Base-by-base conservation (phyloP, 495 filamentous ascomycete species). In the Hyaloscypha finlandica region DNA sequence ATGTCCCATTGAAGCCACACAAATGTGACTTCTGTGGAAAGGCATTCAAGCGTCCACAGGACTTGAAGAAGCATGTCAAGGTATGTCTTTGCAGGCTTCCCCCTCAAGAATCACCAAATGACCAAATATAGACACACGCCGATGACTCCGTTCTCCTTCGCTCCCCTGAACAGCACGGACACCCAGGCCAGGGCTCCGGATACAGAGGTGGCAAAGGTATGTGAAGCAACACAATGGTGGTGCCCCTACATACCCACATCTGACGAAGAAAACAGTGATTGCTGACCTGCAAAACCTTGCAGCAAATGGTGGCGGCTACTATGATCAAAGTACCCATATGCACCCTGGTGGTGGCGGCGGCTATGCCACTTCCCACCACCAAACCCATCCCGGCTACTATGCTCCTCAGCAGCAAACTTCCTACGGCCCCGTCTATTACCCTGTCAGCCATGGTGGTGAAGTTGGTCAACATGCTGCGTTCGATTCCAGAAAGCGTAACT, bases 21-120 rank as follows among this genome's bases (percentile, higher is more conserved):
- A 97, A 97, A 77, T 99, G 96, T 75, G 93, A 97, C 73, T 96
- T 97, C 78, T 99, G 96, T 75, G 92, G 92, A 72, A 99, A 99
- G 83, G 92, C 93, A 8, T 99, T 99, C 85, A 99, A 99, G 86
- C 92, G 96, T 19, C 96, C 96, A 31, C 95, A 99, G 79, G 96
- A 99, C 81, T 76, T 99, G 68, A 98, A 98, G 86, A 99, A 99
- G 81, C 96, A 99, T 78, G 94, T 98, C 77, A 98, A 98, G 82
- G 68, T 70, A 53, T 16, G 33, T 37, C 53, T n/a, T n/a, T 45
- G 59, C 64, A 72, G 72, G 65, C 70, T 74, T 68, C 70, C 74
- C 69, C 72, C 86, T 16, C n/a, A 3, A 6, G 20, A 37, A 20
- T 63, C 45, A 4, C 48, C 31, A 6, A 51, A 42, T 65, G 52